phyloP scores from a whole-genome alignment of 306 rosid species.

The Pyrus communis region DNA sequence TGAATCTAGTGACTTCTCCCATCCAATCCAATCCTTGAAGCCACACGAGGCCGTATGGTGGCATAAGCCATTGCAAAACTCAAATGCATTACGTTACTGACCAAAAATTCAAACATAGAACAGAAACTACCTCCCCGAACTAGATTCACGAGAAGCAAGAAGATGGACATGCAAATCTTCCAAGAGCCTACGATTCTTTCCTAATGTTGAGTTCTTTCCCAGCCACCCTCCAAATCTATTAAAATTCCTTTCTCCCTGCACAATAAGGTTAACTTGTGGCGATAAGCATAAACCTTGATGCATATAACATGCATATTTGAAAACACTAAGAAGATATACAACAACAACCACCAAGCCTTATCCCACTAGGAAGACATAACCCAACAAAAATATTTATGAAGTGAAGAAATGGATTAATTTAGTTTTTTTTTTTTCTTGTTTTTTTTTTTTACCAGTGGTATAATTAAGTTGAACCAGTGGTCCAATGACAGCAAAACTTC shows the following conservation, averaged over 20 bases:
- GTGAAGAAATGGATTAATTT: background rate
- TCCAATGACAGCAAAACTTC: background rate
- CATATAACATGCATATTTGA: background rate
- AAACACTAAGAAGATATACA: background rate
- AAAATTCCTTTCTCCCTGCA: slow-evolving; percentile 81
- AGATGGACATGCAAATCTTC: slow-evolving; percentile 86
- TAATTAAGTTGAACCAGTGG: background rate
- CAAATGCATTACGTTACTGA: slow-evolving; percentile 5
- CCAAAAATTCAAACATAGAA: slow-evolving; percentile 7
- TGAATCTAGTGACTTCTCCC: background rate
- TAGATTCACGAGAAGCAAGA: slow-evolving; percentile 85
- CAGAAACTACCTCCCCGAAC: slow-evolving; percentile 60
- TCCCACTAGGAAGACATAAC: slow-evolving; percentile 1
- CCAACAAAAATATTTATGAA: background rate
- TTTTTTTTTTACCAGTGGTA: background rate
- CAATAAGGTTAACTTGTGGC: slow-evolving; percentile 9
- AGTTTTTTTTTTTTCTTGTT: too few relatives aligned
- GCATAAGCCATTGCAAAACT: background rate
- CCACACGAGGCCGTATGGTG: background rate
- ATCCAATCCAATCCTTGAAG: background rate
- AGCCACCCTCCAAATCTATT: slow-evolving; percentile 96
- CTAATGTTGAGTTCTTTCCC: slow-evolving; percentile 83
- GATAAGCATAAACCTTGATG: slow-evolving; percentile 4
- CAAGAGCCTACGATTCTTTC: slow-evolving; percentile 77
- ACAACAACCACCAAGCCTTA: too few relatives aligned